A percentile compares a stretch with the other conserved stretches of the same genome.
Evolutionary conservation across 108 stramenopile species (phyloP).

Genomic region (Parietichytrium sp.): DNA sequence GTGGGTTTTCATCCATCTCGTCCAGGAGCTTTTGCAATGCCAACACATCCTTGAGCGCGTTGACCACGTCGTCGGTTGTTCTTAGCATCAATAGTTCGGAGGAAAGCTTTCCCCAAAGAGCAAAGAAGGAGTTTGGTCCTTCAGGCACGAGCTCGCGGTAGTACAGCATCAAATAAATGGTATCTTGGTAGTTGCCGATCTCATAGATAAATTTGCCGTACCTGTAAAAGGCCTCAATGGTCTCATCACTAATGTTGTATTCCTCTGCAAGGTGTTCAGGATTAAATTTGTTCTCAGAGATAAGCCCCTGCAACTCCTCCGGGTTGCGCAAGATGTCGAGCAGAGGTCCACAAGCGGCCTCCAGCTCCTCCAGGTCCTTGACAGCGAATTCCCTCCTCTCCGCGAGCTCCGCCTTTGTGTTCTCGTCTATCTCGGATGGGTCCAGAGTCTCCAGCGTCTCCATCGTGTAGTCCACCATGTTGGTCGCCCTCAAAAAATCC

Average conservation of each 20-base stretch:
- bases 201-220: conserved; percentile 88
- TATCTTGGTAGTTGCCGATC: conserved; percentile 80
- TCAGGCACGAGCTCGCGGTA: conserved; percentile 50
- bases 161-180: conserved; percentile 52
- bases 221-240: conserved; percentile 56
- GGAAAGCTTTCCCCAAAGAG: conserved; percentile 86
- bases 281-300: conserved; percentile 73
- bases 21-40: conserved; percentile 80
- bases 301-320: conserved; percentile 63
- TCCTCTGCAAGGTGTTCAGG: conserved; percentile 61
- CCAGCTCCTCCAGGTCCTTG: conserved; percentile 71
- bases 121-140: conserved; percentile 64
- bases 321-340: conserved; percentile 71
- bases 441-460: conserved; percentile 48
- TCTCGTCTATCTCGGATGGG: conserved; percentile 26
- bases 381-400: conserved; percentile 71
- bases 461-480: conserved; percentile 88
- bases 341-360: conserved; percentile 65
- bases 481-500: conserved; percentile 73
- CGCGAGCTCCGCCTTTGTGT: conserved; percentile 36
- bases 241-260: conserved; percentile 69
- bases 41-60: conserved; percentile 72
- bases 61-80: conserved; percentile 78
- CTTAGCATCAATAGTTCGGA: conserved; percentile 74
- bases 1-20: conserved; percentile 58